Evolutionary conservation across 805 yeast genomes (phyloP).

Genomic region (Scheffersomyces spartinae): DNA sequence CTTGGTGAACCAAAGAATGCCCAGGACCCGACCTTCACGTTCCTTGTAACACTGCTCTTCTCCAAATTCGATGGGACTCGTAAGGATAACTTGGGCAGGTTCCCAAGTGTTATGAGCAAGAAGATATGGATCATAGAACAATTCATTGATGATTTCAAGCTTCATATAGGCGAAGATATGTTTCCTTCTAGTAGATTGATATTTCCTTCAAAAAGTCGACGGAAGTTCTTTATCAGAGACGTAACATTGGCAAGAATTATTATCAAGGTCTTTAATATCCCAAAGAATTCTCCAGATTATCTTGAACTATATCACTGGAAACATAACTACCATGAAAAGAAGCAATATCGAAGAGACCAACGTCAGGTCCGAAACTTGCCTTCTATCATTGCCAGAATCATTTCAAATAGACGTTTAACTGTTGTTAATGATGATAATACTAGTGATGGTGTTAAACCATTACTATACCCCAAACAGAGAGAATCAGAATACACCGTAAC

Average conservation of each 20-base stretch:
- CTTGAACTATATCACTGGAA: slow-evolving; percentile 25
- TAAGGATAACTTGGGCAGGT: slow-evolving; percentile 12
- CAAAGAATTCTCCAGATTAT: slow-evolving; percentile 52
- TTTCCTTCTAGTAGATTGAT: slow-evolving; percentile 55
- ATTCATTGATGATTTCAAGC: slow-evolving; percentile 20
- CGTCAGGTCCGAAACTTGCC: slow-evolving; percentile 29
- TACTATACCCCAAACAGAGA: slow-evolving; percentile 31
- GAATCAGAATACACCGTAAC: slow-evolving; percentile 10
- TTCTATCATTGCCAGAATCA: slow-evolving; percentile 38
- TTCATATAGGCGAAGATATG: slow-evolving; percentile 36
- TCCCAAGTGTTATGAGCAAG: slow-evolving; percentile 13
- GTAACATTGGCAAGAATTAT: slow-evolving; percentile 38
- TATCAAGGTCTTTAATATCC: slow-evolving; percentile 42
- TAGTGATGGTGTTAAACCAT: slow-evolving; percentile 37
- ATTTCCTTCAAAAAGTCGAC: slow-evolving; percentile 51
- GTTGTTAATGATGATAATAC: slow-evolving; percentile 22
- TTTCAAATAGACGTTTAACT: slow-evolving; percentile 37
- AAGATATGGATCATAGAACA: slow-evolving; percentile 14
- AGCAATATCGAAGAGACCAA: slow-evolving; percentile 37
- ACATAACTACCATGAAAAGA: slow-evolving; percentile 18
- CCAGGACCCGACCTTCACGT: slow-evolving; percentile 16
- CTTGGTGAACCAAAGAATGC: slow-evolving; percentile 8
- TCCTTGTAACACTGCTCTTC: slow-evolving; percentile 18
- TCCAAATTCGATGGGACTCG: slow-evolving; percentile 16
- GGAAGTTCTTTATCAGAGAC: slow-evolving; percentile 57